phyloP scores from a whole-genome alignment of 2,329 filamentous ascomycete genomes.

The Microsporum canis region DNA sequence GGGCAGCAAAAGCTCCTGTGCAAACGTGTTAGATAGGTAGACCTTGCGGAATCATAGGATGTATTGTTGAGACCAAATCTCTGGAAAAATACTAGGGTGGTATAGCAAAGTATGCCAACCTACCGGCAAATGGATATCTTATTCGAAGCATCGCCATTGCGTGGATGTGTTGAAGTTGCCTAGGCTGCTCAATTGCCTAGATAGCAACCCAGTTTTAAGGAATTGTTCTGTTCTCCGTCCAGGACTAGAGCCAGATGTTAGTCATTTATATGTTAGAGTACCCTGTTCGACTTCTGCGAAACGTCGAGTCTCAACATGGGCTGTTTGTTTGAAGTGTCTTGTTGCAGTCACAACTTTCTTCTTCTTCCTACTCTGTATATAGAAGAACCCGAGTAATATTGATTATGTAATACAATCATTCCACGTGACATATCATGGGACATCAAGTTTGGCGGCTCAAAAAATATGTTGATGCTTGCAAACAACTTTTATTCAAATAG shows the following conservation, averaged over 20 bases:
- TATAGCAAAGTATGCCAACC: constrained; percentile 19
- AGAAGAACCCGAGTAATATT: neutral
- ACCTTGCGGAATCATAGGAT: constrained; percentile 13
- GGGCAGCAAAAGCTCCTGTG: constrained; percentile 52
- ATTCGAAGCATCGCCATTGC: constrained; percentile 55
- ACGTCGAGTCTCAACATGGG: neutral
- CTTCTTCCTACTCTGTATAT: neutral
- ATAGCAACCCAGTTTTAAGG: neutral
- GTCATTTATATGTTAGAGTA: neutral
- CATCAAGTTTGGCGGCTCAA: neutral
- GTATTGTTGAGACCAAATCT: too few species aligned
- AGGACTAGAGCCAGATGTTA: neutral
- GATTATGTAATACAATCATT: neutral
- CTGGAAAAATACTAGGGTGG: too few species aligned
- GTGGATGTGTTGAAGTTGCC: neutral
- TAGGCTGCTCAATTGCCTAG: neutral
- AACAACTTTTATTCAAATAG: neutral
- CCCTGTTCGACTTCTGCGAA: neutral
- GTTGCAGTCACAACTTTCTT: neutral
- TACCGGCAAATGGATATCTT: constrained; percentile 79
- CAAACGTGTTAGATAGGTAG: neutral
- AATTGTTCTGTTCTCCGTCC: neutral
- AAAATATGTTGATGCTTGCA: neutral
- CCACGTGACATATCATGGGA: neutral
- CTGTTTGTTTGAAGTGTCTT: neutral